A percentile compares a stretch with the other conserved stretches of the same genome.
These are phyloP conservation scores for Rhynchospora breviuscula DNA, from an alignment of 176 grass and related monocot species.

Conservation along the genomic window DNA sequence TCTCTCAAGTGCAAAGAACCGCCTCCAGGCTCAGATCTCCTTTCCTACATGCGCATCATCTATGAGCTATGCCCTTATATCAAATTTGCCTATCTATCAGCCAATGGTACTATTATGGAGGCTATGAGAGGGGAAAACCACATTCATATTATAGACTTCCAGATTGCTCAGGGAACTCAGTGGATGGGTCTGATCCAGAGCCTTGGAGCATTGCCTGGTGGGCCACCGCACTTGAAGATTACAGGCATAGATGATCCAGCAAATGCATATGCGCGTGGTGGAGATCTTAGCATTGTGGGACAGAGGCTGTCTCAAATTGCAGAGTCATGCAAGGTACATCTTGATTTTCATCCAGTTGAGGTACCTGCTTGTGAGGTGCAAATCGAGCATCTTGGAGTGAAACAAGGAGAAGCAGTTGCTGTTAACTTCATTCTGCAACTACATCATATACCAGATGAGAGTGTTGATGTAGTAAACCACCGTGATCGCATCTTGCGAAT, in stretches of 20 bases:
- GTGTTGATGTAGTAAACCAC: conserved; percentile 77
- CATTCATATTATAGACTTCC: conserved; percentile 94
- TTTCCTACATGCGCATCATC: conserved; percentile 90
- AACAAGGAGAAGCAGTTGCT: conserved; percentile 48
- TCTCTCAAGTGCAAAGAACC: conserved; percentile 91
- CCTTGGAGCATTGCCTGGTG: conserved; percentile 61
- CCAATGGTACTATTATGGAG: conserved; percentile 74
- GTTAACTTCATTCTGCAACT: conserved; percentile 95
- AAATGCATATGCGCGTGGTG: conserved; percentile 67
- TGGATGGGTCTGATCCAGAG: conserved; percentile 84
- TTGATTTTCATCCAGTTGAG: conserved; percentile 56
- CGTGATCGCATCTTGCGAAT: conserved; percentile 67
- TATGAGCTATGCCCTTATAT: conserved; percentile 93
- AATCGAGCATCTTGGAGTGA: conserved; percentile 39
- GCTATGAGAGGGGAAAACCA: conserved; percentile 67
- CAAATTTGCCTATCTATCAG: conserved; percentile 92
- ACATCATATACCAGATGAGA: conserved; percentile 85
- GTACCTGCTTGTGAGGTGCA: conserved; percentile 47
- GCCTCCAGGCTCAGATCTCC: conserved; percentile 57
- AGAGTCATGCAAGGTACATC: conserved; percentile 61
- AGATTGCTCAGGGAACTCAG: conserved; percentile 77
- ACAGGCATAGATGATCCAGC: conserved; percentile 84
- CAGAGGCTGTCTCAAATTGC: conserved; percentile 65
- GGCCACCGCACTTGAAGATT: conserved; percentile 56
- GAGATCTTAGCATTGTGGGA: conserved; percentile 64